A percentile compares a stretch with the other conserved stretches of the same genome.
phyloP scores from a whole-genome alignment of 805 yeast genomes.

The Lachancea quebecensis region DNA sequence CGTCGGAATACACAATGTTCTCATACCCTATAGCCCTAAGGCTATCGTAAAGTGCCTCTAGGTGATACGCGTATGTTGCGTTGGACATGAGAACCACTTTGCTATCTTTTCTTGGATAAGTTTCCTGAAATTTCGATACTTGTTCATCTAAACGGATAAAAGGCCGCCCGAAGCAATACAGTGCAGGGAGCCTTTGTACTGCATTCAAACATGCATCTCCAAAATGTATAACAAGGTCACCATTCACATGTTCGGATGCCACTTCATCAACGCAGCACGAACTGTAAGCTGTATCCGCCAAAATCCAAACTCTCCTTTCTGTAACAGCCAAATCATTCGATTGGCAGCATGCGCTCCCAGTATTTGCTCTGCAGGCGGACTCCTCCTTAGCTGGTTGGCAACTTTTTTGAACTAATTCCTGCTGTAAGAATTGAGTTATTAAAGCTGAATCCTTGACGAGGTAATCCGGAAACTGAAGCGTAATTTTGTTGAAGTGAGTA shows the following conservation, averaged over 20 bases:
- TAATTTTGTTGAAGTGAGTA: constrained; percentile 43
- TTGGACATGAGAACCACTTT: constrained; percentile 67
- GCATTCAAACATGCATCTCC: constrained; percentile 93
- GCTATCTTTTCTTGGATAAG: constrained; percentile 35
- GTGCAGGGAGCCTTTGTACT: constrained; percentile 62
- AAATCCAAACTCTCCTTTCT: constrained; percentile 54
- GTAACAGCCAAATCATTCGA: background rate
- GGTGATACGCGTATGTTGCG: constrained; percentile 50
- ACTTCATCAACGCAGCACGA: constrained; percentile 96
- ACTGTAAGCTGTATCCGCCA: constrained; percentile 94
- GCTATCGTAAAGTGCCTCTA: constrained; percentile 35
- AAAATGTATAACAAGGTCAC: constrained; percentile 83
- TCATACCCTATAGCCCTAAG: constrained; percentile 29
- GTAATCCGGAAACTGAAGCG: constrained; percentile 86
- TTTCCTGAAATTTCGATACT: constrained; percentile 35
- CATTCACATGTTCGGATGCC: constrained; percentile 86
- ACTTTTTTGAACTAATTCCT: constrained; percentile 21
- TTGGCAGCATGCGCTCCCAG: background rate
- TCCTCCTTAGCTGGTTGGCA: background rate
- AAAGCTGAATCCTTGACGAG: constrained; percentile 73
- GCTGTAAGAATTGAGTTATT: constrained; percentile 51
- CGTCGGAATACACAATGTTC: constrained; percentile 36
- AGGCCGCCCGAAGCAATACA: constrained; percentile 74
- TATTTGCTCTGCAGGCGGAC: background rate
- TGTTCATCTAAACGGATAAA: constrained; percentile 39